Percentiles rank a stretch among this genome's conserved stretches.
Conservation (phyloP, 192 early-diverging fungal genomes). For the Powellomyces hirtus region DNA sequence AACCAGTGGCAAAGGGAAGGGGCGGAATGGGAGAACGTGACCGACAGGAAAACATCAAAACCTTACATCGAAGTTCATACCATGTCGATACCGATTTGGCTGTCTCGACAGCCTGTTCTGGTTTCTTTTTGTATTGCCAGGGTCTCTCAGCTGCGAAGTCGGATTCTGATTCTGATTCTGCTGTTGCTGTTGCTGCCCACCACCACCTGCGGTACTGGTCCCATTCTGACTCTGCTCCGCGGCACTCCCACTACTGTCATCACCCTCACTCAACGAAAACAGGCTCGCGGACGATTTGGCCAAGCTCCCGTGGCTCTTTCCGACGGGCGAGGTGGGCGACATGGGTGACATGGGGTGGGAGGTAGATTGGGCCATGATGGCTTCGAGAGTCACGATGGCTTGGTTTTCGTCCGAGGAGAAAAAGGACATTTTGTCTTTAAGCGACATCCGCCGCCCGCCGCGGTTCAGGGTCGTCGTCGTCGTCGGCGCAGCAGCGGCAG, state of each 20-base stretch:
- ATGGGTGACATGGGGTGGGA: neutral
- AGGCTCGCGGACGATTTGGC: neutral
- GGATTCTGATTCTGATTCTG: slow-evolving; percentile 10
- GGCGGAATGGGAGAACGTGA: too few species aligned
- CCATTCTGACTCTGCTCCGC: too few species aligned
- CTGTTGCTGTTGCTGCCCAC: neutral
- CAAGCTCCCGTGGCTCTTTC: neutral
- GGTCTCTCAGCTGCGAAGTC: too few species aligned
- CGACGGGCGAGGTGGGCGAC: neutral
- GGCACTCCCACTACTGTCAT: too few species aligned
- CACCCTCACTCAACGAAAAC: neutral
- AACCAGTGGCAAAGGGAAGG: too few species aligned
- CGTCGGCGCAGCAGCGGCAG: neutral
- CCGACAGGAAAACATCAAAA: too few species aligned
- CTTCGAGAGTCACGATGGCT: neutral
- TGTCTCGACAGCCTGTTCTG: neutral
- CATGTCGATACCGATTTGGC: slow-evolving; percentile 28
- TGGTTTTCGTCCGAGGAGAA: slow-evolving; percentile 32
- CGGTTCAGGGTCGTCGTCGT: neutral
- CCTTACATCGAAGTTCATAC: slow-evolving; percentile 44
- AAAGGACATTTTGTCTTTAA: slow-evolving; percentile 31
- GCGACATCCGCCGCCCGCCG: slow-evolving; percentile 22
- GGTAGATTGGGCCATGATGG: neutral
- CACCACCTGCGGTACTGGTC: too few species aligned
- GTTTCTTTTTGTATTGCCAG: too few species aligned